Conservation (phyloP, 768 basidiomycete genomes). For the Suillus weaverae region DNA sequence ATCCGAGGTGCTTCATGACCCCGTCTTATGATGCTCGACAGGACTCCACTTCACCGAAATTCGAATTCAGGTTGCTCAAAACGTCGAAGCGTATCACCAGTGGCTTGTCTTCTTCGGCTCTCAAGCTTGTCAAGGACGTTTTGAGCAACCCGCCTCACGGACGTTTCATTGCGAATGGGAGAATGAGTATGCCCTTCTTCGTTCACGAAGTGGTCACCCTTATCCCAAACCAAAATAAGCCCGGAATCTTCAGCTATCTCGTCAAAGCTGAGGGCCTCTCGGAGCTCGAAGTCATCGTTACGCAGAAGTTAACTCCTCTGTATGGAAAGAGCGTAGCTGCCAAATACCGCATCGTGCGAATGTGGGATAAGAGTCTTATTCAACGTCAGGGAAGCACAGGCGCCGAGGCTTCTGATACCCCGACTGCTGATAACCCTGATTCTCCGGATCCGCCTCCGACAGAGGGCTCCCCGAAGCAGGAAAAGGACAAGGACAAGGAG, state of each 20-base stretch:
- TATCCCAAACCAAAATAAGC: background rate
- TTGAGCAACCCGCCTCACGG: slow-evolving; percentile 26
- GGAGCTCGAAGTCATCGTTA: slow-evolving; percentile 18
- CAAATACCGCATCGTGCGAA: slow-evolving; percentile 18
- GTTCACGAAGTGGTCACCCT: slow-evolving; percentile 11
- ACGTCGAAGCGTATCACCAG: slow-evolving; percentile 11
- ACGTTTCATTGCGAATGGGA: slow-evolving; percentile 30
- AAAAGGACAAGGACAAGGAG: background rate
- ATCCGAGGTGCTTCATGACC: slow-evolving; percentile 21
- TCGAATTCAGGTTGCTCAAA: slow-evolving; percentile 13
- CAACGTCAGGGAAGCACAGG: background rate
- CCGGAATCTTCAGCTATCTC: slow-evolving; percentile 14
- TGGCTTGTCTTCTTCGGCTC: slow-evolving; percentile 15
- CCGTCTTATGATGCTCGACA: background rate
- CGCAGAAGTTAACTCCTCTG: slow-evolving; percentile 9
- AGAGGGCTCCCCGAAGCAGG: background rate
- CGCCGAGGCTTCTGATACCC: background rate
- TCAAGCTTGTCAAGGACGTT: slow-evolving; percentile 20
- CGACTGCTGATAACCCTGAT: background rate
- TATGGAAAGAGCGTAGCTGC: slow-evolving; percentile 5
- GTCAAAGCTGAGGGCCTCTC: slow-evolving; percentile 22
- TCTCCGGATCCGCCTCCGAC: background rate
- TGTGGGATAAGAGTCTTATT: slow-evolving; percentile 19
- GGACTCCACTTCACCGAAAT: slow-evolving; percentile 3
- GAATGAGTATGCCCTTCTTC: slow-evolving; percentile 22